Percentiles rank a stretch among this genome's conserved stretches.
These are phyloP conservation scores for Colletotrichum musicola DNA, from an alignment of 2,329 filamentous ascomycete genomes.

Conservation along the genomic window DNA sequence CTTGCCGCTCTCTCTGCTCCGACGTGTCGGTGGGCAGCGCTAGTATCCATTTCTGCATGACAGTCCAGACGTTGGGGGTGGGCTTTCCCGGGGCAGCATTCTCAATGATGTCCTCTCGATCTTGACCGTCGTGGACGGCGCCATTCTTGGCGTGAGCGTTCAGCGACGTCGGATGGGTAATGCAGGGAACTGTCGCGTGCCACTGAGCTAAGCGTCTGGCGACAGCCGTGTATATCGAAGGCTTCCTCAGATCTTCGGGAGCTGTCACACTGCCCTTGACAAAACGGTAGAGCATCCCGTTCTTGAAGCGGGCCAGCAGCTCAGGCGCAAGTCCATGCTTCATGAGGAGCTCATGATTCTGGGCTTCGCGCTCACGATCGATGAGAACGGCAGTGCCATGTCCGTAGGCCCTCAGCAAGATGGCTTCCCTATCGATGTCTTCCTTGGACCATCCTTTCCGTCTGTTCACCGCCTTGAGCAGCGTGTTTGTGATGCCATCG, in stretches of 20 bases:
- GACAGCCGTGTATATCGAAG: slow-evolving; percentile 84
- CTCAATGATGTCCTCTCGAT: slow-evolving; percentile 54
- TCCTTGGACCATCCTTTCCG: slow-evolving; percentile 77
- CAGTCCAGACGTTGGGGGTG: slow-evolving; percentile 91
- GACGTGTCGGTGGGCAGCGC: slow-evolving; percentile 82
- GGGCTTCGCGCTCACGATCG: slow-evolving; percentile 87
- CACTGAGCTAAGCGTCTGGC: slow-evolving; percentile 89
- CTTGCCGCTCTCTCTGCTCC: slow-evolving; percentile 75
- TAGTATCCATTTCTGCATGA: slow-evolving; percentile 95
- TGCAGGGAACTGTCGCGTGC: slow-evolving; percentile 81
- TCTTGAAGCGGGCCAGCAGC: slow-evolving; percentile 91
- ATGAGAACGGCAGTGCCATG: slow-evolving; percentile 95
- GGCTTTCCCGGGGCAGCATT: slow-evolving; percentile 74
- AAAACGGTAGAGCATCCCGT: slow-evolving; percentile 95
- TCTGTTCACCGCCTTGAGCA: slow-evolving; percentile 82
- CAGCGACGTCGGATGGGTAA: slow-evolving; percentile 50
- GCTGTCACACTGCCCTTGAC: slow-evolving; percentile 84
- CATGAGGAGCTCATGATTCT: slow-evolving; percentile 89
- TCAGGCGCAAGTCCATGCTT: slow-evolving; percentile 85
- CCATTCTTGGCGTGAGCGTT: slow-evolving; percentile 54
- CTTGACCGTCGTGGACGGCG: slow-evolving; percentile 47
- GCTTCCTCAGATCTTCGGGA: slow-evolving; percentile 82
- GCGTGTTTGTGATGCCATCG: slow-evolving; percentile 97
- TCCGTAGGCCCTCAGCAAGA: slow-evolving; percentile 93
- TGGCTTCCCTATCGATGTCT: slow-evolving; percentile 84